Conservation (phyloP, 1,139 yeast species). For the Pichia sp. region DNA sequence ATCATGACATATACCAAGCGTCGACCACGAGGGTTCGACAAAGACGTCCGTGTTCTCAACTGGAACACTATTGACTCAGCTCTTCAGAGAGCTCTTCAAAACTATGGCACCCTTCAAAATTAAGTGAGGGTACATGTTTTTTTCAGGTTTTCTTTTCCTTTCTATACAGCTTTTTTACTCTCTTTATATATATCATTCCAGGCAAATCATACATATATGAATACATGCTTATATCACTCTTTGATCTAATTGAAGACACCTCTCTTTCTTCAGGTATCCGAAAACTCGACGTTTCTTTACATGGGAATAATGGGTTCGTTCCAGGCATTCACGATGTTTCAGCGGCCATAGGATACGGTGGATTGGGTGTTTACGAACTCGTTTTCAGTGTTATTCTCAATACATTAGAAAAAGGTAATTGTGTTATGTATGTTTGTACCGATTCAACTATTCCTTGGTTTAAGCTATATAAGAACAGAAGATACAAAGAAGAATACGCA, state of each 20-base stretch:
- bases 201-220: no score
- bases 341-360: slow-evolving; percentile 20
- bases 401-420: slow-evolving; percentile 6
- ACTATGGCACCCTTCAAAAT: no score
- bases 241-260: no score
- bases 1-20: slow-evolving; percentile 60
- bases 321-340: slow-evolving; percentile 25
- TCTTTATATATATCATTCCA: no score
- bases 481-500: slow-evolving; percentile 4
- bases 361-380: slow-evolving; percentile 25
- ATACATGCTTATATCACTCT: no score
- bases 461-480: slow-evolving; percentile 13
- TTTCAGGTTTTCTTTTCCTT: no score
- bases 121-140: no score
- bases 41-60: slow-evolving; percentile 55
- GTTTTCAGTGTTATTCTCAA: slow-evolving; percentile 18
- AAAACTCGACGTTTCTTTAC: slow-evolving; percentile 9
- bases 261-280: slow-evolving; percentile 5
- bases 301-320: slow-evolving; percentile 21
- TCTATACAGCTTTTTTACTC: no score
- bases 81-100: slow-evolving; percentile 54
- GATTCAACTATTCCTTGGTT: slow-evolving; percentile 24
- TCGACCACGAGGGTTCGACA: slow-evolving; percentile 63
- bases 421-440: slow-evolving; percentile 15
- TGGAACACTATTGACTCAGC: slow-evolving; percentile 61